Evolutionary conservation across 148 eudicot species (phyloP), one percentile per base, ranked within the genome.

Genomic region (Vaccinium myrtillus): DNA sequence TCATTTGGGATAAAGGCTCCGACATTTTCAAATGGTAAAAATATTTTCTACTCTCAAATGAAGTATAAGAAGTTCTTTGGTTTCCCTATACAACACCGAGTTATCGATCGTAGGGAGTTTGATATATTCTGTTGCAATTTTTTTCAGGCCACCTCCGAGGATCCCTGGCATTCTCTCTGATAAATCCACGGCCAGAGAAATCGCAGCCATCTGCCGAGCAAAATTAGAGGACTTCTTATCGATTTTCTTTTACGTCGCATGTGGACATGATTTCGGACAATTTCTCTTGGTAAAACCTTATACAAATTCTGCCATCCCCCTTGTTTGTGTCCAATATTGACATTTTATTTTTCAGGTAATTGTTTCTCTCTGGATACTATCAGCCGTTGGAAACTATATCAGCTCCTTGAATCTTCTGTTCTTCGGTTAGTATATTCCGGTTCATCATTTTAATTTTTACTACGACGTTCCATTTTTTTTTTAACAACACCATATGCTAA

Each of bases 331-430:
- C 59, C 61, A 81, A 4, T 16, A 36, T 48, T 55, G 3, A 27
- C 48, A 69, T 69, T 30, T 15, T 27, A 30, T 3, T 25, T 87
- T 87, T 79, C 89, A 93, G 96, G 89, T 84, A 61, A 84, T 92
- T 32, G 81, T 85, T 43, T 80, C 77, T 46, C 90, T 93, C 59
- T 86, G 89, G 91, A 81, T 88, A 67, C 6, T 93, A 9, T 90
- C 94, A 59, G 13, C 83, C 59, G 27, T 90, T 53, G 94, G 94
- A 65, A 92, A 88, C 87, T 91, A 88, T 61, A 71, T 92, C 73
- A 90, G 91, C 77, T 84, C 88, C 74, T 32, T 92, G 78, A 92
- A 92, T 83, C 92, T 93, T 85, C 76, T 93, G 19, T 93, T 89
- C 77, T 61, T 88, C 11, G 86, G 96, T 93, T 87, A 91, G 86